Base-by-base conservation (phyloP, 2,329 filamentous ascomycete genomes). In the Ambrosiella cleistominuta region DNA sequence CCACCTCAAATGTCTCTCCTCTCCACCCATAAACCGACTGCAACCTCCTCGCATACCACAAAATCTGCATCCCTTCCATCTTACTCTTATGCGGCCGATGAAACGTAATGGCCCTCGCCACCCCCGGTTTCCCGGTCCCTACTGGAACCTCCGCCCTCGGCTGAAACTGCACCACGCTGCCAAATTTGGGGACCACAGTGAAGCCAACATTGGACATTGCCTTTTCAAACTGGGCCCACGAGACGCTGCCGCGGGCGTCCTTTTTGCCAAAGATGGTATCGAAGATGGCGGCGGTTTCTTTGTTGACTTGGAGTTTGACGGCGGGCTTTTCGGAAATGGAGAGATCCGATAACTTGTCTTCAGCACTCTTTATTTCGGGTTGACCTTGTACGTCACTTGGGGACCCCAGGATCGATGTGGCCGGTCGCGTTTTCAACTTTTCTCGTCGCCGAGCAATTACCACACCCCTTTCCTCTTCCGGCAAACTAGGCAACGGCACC, bases 401-500 rank as follows among this genome's bases (percentile, higher is more conserved):
- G 3, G 5, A 4, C 40, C n/a, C 40, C 40, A 12, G 11, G 2
- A 42, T 71, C 0, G 68, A 67, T 35, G 70, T 63, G 0, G 64
- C 58, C 2, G 68, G 70, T 0, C 73, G 70, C 0, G 72, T 75
- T 65, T 75, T 77, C 49, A 71, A 66, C 60, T 75, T 76, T 45
- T 70, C 59, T 19, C 63, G 68, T 27, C 69, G 68, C 49, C 70
- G 64, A 57, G 72, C 64, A 1, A 71, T 60, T 8, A 59, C 62
- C 1, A 66, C 36, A 17, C 68, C 65, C 5, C 50, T 51, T 0
- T 63, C 50, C 35, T 66, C 58, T 3, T 63, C 49, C 1, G 63
- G 39, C 6, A 65, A 61, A 0, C 59, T n/a, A 0, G 64, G 59
- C 5, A 64, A 40, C 0, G 65, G 62, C 1, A 52, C 50, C 58